phyloP scores from a whole-genome alignment of 139 green algal species.

The Tetradesmus lagerheimii region DNA sequence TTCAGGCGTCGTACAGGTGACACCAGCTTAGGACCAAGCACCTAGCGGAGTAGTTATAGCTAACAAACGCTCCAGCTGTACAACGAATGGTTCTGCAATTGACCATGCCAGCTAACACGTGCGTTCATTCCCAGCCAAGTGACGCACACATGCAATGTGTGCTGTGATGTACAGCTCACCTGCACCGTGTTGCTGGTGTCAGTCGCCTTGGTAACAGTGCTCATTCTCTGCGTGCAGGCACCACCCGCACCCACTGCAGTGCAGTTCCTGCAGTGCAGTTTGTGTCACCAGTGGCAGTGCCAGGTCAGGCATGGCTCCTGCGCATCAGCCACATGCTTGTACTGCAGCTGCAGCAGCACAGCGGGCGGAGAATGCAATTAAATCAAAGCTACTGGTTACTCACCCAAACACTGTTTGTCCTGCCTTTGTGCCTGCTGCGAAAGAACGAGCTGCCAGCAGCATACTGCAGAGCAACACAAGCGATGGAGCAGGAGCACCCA shows the following conservation, averaged over 20 bases:
- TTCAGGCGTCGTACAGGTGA: too few species aligned
- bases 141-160: too few species aligned
- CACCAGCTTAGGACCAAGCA: too few species aligned
- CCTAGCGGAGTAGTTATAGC: too few species aligned
- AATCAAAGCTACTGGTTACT: too few species aligned
- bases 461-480: neutral
- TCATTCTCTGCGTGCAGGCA: neutral
- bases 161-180: slow-evolving; percentile 7
- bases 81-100: too few species aligned
- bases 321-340: neutral
- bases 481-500: neutral
- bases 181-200: slow-evolving; percentile 16
- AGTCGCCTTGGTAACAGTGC: neutral
- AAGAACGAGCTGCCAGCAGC: neutral
- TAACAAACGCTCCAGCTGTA: too few species aligned
- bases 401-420: neutral
- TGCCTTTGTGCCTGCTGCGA: neutral
- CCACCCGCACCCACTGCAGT: neutral
- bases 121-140: neutral
- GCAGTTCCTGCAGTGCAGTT: neutral
- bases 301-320: neutral
- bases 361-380: too few species aligned
- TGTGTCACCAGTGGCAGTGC: neutral
- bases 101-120: neutral
- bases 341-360: neutral